These are phyloP conservation scores for Cladosporium sp. DNA, from an alignment of 2,329 filamentous ascomycete species.

Conservation along the genomic window DNA sequence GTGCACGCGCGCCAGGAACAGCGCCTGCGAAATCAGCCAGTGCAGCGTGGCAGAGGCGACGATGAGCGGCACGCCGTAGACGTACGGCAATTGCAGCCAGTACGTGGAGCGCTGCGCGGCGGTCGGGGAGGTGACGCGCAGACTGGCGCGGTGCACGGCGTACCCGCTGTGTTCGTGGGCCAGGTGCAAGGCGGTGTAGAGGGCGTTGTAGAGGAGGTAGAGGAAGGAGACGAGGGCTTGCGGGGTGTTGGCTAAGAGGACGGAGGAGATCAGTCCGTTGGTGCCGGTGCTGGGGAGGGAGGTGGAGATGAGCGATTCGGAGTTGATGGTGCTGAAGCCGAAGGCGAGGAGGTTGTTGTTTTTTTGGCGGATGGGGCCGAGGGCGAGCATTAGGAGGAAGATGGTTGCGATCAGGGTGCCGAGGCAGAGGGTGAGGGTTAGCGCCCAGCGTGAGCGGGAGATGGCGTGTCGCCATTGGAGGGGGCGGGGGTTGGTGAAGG, in stretches of 20 bases:
- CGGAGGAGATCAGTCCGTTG: conserved; percentile 1
- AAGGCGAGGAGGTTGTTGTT: not conserved
- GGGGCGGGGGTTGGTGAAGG: not conserved
- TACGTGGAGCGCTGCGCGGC: conserved; percentile 38
- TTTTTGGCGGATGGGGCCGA: not conserved
- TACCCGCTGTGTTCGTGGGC: conserved; percentile 46
- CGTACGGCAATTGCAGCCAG: conserved; percentile 38
- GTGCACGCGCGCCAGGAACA: conserved; percentile 38
- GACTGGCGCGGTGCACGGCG: conserved; percentile 26
- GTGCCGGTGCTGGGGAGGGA: not conserved
- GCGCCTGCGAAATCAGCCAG: conserved; percentile 42
- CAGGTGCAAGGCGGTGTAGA: conserved; percentile 45
- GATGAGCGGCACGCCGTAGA: conserved; percentile 36
- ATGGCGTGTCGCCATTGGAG: not conserved
- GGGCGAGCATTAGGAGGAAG: not conserved
- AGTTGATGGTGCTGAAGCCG: not conserved
- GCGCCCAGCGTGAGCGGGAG: not conserved
- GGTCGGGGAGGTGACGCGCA: conserved; percentile 36
- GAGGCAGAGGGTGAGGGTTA: not conserved
- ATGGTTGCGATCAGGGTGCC: not conserved
- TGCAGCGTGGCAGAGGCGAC: conserved; percentile 32
- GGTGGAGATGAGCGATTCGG: not conserved
- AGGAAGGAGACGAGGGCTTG: conserved; percentile 45
- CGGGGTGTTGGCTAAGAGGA: conserved; percentile 44
- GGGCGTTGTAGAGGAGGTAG: conserved; percentile 43